Evolutionary conservation across 202 grass and related monocot genomes (phyloP), one percentile per base, ranked within the genome.

Genomic region (Carex sylvatica): DNA sequence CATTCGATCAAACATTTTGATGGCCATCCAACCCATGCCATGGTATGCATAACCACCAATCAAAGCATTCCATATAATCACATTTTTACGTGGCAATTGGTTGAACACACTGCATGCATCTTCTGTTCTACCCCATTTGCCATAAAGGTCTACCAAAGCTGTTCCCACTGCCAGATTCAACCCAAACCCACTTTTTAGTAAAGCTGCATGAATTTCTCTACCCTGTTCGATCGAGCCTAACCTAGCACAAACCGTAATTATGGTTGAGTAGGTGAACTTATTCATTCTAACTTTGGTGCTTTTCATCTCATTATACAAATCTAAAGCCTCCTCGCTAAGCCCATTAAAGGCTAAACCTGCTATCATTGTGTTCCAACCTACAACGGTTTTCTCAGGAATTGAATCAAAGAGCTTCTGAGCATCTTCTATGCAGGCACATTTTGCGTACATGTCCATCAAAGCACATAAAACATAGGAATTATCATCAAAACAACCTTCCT

Each of bases 281-380:
- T 98, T 89, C 6, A 91, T 91, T 78, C 87, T 88, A 40, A 84
- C 80, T 78, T 61, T 79, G 61, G 66, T 58, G 19, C 24, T 84
- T 52, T 89, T 88, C 92, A 98, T 98, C 0, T 80, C 85, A 60
- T 75, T 4, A 80, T 94, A 93, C 66, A 95, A 86, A 68, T 56
- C 74, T n/a, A 98, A 80, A 51, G 87, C 87, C 51, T 87, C 84
- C 12, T 36, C 62, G 6, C 84, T 91, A 80, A 94, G 85, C 31
- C 92, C 91, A 26, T 98, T 89, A 88, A 98, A 94, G 53, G 95
- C 89, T 74, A 93, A 95, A 12, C 89, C 95, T 61, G 87, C 87
- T 51, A 98, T 84, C 86, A 95, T 98, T 15, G 90, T 91, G 87
- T 98, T 98, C 90, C 92, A 98, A 31, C 88, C 88, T 10, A 93